Percentiles rank a stretch among this genome's conserved stretches.
These are phyloP conservation scores for Cicer arietinum DNA, from an alignment of 306 rosid species.

Conservation along the genomic window DNA sequence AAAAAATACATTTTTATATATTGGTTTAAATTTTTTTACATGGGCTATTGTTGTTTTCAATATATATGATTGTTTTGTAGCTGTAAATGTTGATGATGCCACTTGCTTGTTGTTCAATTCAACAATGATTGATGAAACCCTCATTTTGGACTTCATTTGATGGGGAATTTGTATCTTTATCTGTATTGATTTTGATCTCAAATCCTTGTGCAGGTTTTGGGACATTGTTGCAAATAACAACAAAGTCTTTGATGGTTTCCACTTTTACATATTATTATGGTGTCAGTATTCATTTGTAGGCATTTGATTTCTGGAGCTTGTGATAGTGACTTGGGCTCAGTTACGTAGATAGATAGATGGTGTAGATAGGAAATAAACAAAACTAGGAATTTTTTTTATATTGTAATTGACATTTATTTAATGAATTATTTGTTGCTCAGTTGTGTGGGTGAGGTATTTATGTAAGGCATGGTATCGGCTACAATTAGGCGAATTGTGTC, in stretches of 20 bases:
- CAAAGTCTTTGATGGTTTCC: slow-evolving; percentile 53
- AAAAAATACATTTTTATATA: not conserved
- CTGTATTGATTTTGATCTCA: slow-evolving; percentile 38
- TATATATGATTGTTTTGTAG: slow-evolving; percentile 26
- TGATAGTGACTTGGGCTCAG: slow-evolving; percentile 53
- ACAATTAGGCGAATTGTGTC: slow-evolving; percentile 70
- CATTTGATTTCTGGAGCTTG: slow-evolving; percentile 65
- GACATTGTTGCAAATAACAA: slow-evolving; percentile 44
- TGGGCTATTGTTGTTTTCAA: slow-evolving; percentile 10
- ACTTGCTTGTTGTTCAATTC: slow-evolving; percentile 20
- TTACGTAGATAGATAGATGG: slow-evolving; percentile 56
- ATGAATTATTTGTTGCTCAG: slow-evolving; percentile 60
- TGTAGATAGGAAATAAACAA: slow-evolving; percentile 46
- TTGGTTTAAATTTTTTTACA: not conserved
- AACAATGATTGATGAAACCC: slow-evolving; percentile 33
- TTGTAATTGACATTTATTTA: slow-evolving; percentile 47
- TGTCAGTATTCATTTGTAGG: slow-evolving; percentile 60
- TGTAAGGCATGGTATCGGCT: slow-evolving; percentile 89
- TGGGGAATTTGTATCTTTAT: not conserved
- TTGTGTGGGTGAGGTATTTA: slow-evolving; percentile 70
- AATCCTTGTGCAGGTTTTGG: slow-evolving; percentile 63
- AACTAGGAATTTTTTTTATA: slow-evolving; percentile 47
- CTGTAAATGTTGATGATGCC: not conserved
- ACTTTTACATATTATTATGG: slow-evolving; percentile 66
- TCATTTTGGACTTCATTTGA: slow-evolving; percentile 23